Evolutionary conservation across 768 basidiomycete genomes (phyloP).

Genomic region (Lyophyllum decastes): DNA sequence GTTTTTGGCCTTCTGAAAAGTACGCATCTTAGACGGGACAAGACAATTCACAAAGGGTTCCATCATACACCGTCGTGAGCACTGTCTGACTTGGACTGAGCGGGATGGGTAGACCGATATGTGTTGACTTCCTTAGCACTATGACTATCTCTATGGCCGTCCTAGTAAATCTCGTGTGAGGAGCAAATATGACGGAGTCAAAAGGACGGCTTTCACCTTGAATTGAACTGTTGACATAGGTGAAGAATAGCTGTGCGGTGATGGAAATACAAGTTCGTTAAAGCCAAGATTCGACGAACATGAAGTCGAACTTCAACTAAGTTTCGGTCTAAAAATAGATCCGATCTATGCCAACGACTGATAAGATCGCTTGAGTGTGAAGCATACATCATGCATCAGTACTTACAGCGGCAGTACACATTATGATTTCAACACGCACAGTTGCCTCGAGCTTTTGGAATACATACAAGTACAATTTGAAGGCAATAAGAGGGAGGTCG

Average conservation of each 20-base stretch:
- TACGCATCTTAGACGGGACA: not conserved
- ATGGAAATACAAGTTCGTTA: not conserved
- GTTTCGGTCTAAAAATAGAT: no score
- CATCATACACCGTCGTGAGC: not conserved
- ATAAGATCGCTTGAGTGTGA: no score
- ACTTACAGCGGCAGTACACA: no score
- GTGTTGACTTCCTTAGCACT: not conserved
- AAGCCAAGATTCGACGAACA: no score
- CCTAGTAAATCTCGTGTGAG: not conserved
- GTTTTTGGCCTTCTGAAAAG: no score
- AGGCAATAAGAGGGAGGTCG: not conserved
- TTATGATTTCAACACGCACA: no score
- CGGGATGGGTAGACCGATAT: not conserved
- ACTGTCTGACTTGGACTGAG: not conserved
- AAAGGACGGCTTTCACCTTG: not conserved
- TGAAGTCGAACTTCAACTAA: not conserved
- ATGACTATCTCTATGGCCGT: not conserved
- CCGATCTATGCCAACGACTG: no score
- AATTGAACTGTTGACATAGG: not conserved
- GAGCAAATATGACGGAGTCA: not conserved
- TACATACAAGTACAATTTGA: conserved; percentile 1
- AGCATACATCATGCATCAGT: no score
- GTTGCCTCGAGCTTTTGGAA: not conserved
- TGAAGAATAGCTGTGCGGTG: not conserved
- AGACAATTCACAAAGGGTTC: not conserved